A percentile compares a stretch with the other conserved stretches of the same genome.
These are phyloP conservation scores for Vigna trinervia DNA, from an alignment of 306 rosid genomes.

Conservation along the genomic window DNA sequence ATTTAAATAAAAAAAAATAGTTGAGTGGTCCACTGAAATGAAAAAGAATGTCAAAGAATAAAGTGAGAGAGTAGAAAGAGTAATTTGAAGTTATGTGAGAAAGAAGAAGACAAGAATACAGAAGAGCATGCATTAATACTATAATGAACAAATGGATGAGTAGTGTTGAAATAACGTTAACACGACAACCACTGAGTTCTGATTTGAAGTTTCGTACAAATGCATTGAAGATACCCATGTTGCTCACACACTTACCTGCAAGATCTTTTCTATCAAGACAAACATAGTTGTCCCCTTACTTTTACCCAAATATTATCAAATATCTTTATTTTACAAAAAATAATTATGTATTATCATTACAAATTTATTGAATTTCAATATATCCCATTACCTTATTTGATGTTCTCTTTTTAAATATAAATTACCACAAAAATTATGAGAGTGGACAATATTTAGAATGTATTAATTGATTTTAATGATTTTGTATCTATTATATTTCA, in stretches of 20 bases:
- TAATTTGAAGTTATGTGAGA: slow-evolving; percentile 17
- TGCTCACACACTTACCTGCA: not conserved
- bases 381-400: too few relatives aligned
- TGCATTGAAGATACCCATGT: slow-evolving; percentile 22
- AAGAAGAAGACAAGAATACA: slow-evolving; percentile 45
- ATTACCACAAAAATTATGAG: too few relatives aligned
- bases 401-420: too few relatives aligned
- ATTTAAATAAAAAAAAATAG: not conserved
- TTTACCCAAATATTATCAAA: not conserved
- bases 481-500: too few relatives aligned
- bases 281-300: slow-evolving; percentile 42
- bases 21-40: slow-evolving; percentile 40
- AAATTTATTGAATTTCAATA: too few relatives aligned
- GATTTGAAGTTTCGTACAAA: slow-evolving; percentile 29
- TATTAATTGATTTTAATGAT: too few relatives aligned
- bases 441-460: too few relatives aligned
- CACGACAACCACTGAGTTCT: slow-evolving; percentile 47
- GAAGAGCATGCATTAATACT: slow-evolving; percentile 33
- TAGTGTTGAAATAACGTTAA: slow-evolving; percentile 34
- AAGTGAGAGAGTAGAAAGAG: slow-evolving; percentile 34
- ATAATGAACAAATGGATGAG: slow-evolving; percentile 34
- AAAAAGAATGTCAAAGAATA: slow-evolving; percentile 46
- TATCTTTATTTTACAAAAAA: too few relatives aligned
- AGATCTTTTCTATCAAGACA: slow-evolving; percentile 31
- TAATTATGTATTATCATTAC: too few relatives aligned